Base-by-base conservation (phyloP, 768 basidiomycete species). In the Lentinula sp. region DNA sequence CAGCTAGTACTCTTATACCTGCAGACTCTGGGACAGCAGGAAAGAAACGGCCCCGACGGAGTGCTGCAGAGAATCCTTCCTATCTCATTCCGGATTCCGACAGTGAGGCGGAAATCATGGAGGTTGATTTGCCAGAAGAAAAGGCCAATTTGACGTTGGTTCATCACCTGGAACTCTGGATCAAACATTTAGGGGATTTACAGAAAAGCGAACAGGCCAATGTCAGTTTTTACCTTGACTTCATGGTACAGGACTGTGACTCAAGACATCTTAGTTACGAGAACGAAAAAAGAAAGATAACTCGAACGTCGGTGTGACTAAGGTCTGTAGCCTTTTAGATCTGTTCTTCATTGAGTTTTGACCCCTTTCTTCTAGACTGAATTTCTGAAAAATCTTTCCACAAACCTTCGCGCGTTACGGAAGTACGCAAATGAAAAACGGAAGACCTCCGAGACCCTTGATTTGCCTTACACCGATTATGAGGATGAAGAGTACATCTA, bases 61-160 rank as follows among this genome's bases (percentile, higher is more conserved):
- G 80, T 35, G 82, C 81, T 3, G 79, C 85, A 16, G 73, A 15
- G 39, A 56, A 42, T 9, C 55, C 42, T 15, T 88, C 86, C 6
- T 91, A 91, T 68, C 79, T 77, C 4, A 72, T 86, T 15, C 85
- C 87, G 1, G 86, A 86, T 68, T 90, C 87, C 12, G 88, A 90
- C 66, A 88, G 89, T 61, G 89, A 89, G 64, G 74, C 74, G 18
- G 71, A 74, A 28, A 72, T 73, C 42, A 70, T 70, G 50, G 71
- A 69, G 18, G 69, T 75, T 65, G 68, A 68, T 59, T 63, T 61
- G 18, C 63, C 67, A 36, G 69, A 69, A 60, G 71, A 67, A 62
- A 69, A 72, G 51, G 68, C 70, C 32, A 71, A 74, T 59, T 65
- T 68, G 39, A 75, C 74, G 66, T 76, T 74, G 67, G 77, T 77